Conservation (phyloP, 805 yeast genomes). For the Zygoascus ofunaensis region DNA sequence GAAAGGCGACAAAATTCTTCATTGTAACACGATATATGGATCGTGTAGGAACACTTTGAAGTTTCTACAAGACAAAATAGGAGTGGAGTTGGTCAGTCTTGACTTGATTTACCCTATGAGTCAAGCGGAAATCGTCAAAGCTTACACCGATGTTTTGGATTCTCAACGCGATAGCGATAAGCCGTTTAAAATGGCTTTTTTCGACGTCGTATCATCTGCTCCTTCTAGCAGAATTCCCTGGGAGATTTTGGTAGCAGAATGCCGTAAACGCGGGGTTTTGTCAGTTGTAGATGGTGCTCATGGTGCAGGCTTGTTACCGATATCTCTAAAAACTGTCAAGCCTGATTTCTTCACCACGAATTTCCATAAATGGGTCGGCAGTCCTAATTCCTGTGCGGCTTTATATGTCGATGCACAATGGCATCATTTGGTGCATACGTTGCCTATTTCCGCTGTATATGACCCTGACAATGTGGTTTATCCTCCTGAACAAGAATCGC, state of each 20-base stretch:
- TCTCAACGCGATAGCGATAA: conserved; percentile 19
- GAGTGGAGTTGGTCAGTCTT: conserved; percentile 32
- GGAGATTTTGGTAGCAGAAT: conserved; percentile 36
- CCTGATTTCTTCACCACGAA: conserved; percentile 59
- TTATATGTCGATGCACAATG: conserved; percentile 47
- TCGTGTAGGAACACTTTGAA: conserved; percentile 43
- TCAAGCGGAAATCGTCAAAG: conserved; percentile 33
- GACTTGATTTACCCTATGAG: conserved; percentile 37
- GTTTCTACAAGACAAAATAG: conserved; percentile 23
- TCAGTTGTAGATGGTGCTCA: conserved; percentile 71
- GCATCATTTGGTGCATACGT: conserved; percentile 43
- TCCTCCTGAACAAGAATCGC: conserved; percentile 8
- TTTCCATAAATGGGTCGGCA: conserved; percentile 60
- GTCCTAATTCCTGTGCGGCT: conserved; percentile 50
- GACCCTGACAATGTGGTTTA: conserved; percentile 15
- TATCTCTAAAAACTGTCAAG: conserved; percentile 22
- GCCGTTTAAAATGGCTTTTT: conserved; percentile 34
- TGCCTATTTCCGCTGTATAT: conserved; percentile 49
- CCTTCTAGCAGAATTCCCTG: conserved; percentile 58
- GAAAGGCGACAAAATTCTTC: conserved; percentile 43
- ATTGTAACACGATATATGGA: conserved; percentile 43
- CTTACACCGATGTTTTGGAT: conserved; percentile 21
- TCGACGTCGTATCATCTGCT: conserved; percentile 51
- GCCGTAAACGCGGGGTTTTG: conserved; percentile 38
- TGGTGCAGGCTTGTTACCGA: conserved; percentile 39